Base-by-base conservation (phyloP, 225 moss, liverwort and hornwort species). In the Takakia lepidozioides region DNA sequence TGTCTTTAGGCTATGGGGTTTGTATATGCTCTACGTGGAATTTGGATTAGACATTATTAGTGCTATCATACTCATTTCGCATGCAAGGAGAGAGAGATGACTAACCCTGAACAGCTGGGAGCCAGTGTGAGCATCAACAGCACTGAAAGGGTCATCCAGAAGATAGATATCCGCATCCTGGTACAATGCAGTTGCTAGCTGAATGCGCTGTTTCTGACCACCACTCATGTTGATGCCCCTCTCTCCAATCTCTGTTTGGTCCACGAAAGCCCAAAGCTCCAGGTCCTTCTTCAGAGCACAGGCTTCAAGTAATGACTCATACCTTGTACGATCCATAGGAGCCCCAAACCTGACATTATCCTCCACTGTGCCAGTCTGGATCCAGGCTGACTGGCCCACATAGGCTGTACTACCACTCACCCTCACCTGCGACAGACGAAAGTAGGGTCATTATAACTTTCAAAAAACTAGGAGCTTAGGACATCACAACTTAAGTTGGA, bases 71-170 rank as follows among this genome's bases (percentile, higher is more conserved):
- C 5, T 11, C 5, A 19, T 2, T 26, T 4, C 19, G 22, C 14
- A 18, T 14, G 13, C 13, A 27, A 24, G 27, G 27, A 27, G 49
- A 18, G 17, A 27, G 25, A 25, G 7, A 3, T 17, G 38, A 13
- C 35, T 18, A 69, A 78, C 82, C 58, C 69, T 74, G 46, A 78
- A 83, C 4, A 78, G 38, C 54, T 64, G 71, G 43, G 70, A 66
- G 57, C 82, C 77, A 18, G 82, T 83, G 42, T 83, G 82, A 0
- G 74, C 82, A 60, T 83, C 82, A 43, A 83, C 67, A 9, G 78
- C 78, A 65, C 78, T 83, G 25, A 83, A 83, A 52, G 82, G 78
- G 60, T 83, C 82, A 64, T 83, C 82, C 29, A 83, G 41, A 13
- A 83, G 67, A 64, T 74, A 83, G 29, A 71, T 65, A 50, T 78